Evolutionary conservation across 371 early-diverging fungal species (phyloP).

Genomic region (Umbelopsis sp.): DNA sequence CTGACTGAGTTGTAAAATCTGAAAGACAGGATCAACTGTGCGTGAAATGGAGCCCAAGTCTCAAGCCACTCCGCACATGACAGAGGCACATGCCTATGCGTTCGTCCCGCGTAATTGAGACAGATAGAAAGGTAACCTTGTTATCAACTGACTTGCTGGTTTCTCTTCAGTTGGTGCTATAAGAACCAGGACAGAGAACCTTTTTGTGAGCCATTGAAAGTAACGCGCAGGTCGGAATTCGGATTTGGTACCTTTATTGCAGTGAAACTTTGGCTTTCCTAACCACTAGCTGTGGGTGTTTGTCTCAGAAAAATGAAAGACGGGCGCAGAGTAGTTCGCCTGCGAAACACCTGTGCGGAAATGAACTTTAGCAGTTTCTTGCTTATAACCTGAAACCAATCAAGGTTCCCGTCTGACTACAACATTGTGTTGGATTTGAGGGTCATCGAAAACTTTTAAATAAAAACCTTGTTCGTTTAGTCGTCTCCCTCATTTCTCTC

Average conservation of each 20-base stretch:
- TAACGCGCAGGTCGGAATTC: conserved; percentile 7
- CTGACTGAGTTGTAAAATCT: conserved; percentile 12
- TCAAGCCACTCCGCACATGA: conserved; percentile 20
- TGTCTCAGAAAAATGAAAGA: conserved; percentile 16
- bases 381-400: conserved; percentile 15
- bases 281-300: conserved; percentile 12
- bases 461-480: conserved; percentile 1
- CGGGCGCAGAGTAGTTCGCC: conserved; percentile 7
- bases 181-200: background rate
- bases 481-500: conserved; percentile 6
- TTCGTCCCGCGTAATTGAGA: background rate
- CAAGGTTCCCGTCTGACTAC: conserved; percentile 15
- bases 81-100: conserved; percentile 10
- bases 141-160: too few relatives aligned
- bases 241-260: conserved; percentile 14
- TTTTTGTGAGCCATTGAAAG: conserved; percentile 1
- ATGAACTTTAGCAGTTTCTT: conserved; percentile 18
- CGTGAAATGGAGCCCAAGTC: background rate
- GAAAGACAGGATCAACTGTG: background rate
- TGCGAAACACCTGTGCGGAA: conserved; percentile 17
- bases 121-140: background rate
- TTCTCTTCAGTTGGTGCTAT: too few relatives aligned
- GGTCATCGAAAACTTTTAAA: conserved; percentile 6
- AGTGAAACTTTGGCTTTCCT: conserved; percentile 11
- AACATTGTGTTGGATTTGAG: conserved; percentile 17